Evolutionary conservation across 768 basidiomycete species (phyloP), one percentile per base, ranked within the genome.

Genomic region (Cystobasidium onofrii): DNA sequence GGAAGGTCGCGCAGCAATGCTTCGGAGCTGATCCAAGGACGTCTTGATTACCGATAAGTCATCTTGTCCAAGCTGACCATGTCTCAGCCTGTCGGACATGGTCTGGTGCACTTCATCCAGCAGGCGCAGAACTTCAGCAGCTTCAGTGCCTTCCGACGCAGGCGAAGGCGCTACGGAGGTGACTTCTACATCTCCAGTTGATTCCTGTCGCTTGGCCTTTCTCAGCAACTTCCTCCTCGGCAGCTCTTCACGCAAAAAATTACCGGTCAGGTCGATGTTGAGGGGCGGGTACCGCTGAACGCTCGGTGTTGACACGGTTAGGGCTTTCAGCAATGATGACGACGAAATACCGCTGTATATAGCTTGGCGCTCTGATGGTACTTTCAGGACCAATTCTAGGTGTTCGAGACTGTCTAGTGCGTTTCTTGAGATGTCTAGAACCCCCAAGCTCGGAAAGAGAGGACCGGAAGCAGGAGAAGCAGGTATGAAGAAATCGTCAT

Each of bases 321-420:
- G 31, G 15, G 63, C 63, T 43, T 43, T 34, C 63, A n/a, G 10
- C 15, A 64, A 25, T 23, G 29, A 43, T 41, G 63, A 34, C 6
- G 63, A 64, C 10, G 63, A 17, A 10, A 41, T 43, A 1, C 63
- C 63, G 2, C 15, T 34, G 43, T 64, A 64, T 6, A 36, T 43
- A 10, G 43, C 63, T 18, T 34, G 63, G 12, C 41, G 34, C 20
- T 27, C 7, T 23, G 50, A 2, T n/a, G n/a, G 25, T 46, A 71
- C 23, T 34, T 20, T 23, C 6, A 72, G 41, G 25, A 12, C 1
- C 2, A 4, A 13, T 63, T 75, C 74, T 3, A 75, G 57, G 9
- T 39, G 46, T 23, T 20, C 74, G 23, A 75, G 63, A 13, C 73
- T 54, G 34, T 75, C 57, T 20, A 75, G 12, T 20, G 71, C 74